Evolutionary conservation across 345 rosid species (phyloP), one percentile per base, ranked within the genome.

Genomic region (Lepidium sativum): DNA sequence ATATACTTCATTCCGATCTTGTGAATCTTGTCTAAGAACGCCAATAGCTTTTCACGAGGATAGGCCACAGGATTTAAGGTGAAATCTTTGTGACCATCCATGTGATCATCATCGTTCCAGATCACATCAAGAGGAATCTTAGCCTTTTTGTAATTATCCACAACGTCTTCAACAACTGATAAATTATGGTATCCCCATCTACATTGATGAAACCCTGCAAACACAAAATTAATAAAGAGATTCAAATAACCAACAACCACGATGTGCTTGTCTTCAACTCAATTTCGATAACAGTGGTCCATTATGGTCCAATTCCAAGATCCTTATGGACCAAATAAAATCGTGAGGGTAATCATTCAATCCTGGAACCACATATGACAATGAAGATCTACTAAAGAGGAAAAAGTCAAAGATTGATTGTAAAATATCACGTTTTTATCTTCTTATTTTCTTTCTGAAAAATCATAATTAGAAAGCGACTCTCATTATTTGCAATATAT

Each of bases 31-130:
- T 94, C 86, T 1, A 94, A 83, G 80, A 94, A 94, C 2, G 92
- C 85, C 39, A 85, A 48, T 40, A 91, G 88, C 84, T 91, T 88
- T 1, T 80, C 79, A 31, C 88, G 99, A 45, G 97, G 88, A 69
- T 81, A 88, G 73, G 67, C 73, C 2, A 18, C 10, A 0, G 89
- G 92, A 67, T 81, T 80, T 41, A 94, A 78, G 14, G 99, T 94
- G 80, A 95, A 95, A 72, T 95, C 99, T 80, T 91, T 95, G 67
- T 91, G 79, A 25, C 80, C 81, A 1, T 94, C 99, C 99, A 91
- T 94, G 83, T 94, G 96, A 81, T 94, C 97, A 63, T 88, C 99
- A 50, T 94, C 99, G 38, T 84, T 94, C 97, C 97, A 91, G 12
- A 91, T 91, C 47, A 94, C 97, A 42, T 94, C 97, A 4, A 88